Base-by-base conservation (phyloP, 73 alveolate genomes). In the Tetrahymena elliotti region DNA sequence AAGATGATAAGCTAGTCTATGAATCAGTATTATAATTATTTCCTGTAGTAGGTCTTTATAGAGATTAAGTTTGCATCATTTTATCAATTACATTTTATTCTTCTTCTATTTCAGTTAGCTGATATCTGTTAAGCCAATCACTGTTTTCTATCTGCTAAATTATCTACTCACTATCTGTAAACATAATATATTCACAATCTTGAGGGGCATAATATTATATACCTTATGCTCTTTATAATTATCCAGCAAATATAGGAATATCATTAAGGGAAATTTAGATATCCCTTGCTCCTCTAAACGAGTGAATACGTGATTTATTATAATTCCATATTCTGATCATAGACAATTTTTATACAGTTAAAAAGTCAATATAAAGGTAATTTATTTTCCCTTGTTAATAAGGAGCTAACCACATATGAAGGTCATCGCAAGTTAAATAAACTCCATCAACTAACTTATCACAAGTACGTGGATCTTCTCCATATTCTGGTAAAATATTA, bases 241-340 rank as follows among this genome's bases (percentile, higher is more conserved):
- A 97, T 22, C 99, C 99, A 95, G 93, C 93, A 54, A 98, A 98
- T 33, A 97, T 96, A 5, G 84, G 41, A 47, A 41, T 83, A 31
- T 84, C 93, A 93, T 98, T 98, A 33, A 97, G 95, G 11, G 52
- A 88, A 53, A 97, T 93, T 53, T 95, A 93, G 11, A 98, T 88
- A 33, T 95, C 95, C 93, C 95, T 96, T 24, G 98, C 99, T 53
- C 99, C 99, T 97, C 99, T 95, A 53, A 93, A 98, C 4, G 98
- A 97, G 84, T 98, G 99, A 27, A 97, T 98, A 95, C 99, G 94
- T 10, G 97, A 94, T 93, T 98, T 98, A 94, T 98, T 98, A 94
- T 98, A 98, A 83, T 98, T 98, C 99, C 99, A 98, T 7, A 98
- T 97, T 53, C 99, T 88, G n/a, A 98, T 98, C 98, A 98, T 96